Evolutionary conservation across 1,139 yeast species (phyloP), one percentile per base, ranked within the genome.

Genomic region (Yamadazyma membranifaciens): DNA sequence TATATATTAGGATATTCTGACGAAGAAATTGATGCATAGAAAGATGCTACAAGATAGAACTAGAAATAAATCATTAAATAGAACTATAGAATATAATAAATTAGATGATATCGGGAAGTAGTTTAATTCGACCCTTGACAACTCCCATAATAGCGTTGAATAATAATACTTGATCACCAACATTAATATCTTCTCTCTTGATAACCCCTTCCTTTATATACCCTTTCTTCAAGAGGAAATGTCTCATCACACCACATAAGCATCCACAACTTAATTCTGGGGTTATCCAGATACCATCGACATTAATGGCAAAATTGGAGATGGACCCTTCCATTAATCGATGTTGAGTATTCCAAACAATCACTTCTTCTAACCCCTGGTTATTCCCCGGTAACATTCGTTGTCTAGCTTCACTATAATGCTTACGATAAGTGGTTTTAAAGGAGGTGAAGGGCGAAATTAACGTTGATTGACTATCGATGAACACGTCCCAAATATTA

Each of bases 141-240:
- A 87, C 86, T 1, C 98, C 98, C 65, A 82, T 78, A 2, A 92
- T 72, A 1, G 88, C 96, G 59, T 92, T 92, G 58, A 88, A 82
- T 25, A 91, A 51, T 31, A 92, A 57, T 1, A 91, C 72, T 29
- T 75, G 79, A 43, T 82, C 87, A 2, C 95, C 96, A 12, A 64
- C 61, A 20, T 57, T 53, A 5, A 92, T 51, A 12, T 75, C 75
- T 11, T 65, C 59, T 15, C 69, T 55, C 4, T 53, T 51, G 1
- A 89, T 60, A 1, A 60, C 57, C 9, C 72, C 79, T 54, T 87
- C 96, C 38, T 69, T 69, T 1, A 91, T 65, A 32, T 69, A 55
- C 2, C 76, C 75, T 37, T 78, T 75, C 13, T 73, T 63, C 14
- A 92, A 57, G 37, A 92, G 62, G 56, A 74, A 76, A 46, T 81